A percentile compares a stretch with the other conserved stretches of the same genome.
These are phyloP conservation scores for Chenopodium suecicum DNA, from an alignment of 148 eudicot genomes.

Conservation along the genomic window DNA sequence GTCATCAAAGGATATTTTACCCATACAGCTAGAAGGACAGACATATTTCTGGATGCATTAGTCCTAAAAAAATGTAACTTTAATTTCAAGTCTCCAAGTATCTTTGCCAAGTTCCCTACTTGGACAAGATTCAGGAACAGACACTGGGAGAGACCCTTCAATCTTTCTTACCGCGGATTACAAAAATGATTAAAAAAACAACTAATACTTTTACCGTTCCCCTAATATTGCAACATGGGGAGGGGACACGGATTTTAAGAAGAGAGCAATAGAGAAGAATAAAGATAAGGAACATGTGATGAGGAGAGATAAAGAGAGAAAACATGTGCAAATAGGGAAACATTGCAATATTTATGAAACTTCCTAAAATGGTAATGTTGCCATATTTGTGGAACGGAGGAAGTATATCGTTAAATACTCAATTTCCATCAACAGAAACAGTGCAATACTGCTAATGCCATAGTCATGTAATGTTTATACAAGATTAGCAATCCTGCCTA, in stretches of 20 bases:
- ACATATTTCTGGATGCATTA: not conserved
- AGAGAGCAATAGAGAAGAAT: too few species aligned
- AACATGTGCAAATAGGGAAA: too few species aligned
- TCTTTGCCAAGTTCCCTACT: not conserved
- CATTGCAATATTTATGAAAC: too few species aligned
- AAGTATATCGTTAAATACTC: not conserved
- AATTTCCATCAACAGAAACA: not conserved
- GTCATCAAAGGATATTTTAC: not conserved
- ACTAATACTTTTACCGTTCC: too few species aligned
- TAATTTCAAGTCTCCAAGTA: not conserved
- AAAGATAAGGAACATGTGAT: too few species aligned
- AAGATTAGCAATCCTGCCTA: not conserved
- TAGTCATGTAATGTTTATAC: not conserved
- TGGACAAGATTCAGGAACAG: not conserved
- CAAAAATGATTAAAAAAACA: not conserved
- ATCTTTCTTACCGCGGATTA: not conserved
- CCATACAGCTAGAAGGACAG: not conserved
- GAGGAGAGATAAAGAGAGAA: too few species aligned
- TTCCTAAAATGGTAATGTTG: too few species aligned
- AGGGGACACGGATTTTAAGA: too few species aligned
- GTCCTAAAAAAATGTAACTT: not conserved
- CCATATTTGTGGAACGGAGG: too few species aligned
- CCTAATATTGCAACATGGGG: too few species aligned
- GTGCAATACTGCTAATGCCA: not conserved
- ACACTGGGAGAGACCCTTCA: not conserved